Evolutionary conservation across 2,329 filamentous ascomycete genomes (phyloP).

Genomic region (Alternaria consortialis): DNA sequence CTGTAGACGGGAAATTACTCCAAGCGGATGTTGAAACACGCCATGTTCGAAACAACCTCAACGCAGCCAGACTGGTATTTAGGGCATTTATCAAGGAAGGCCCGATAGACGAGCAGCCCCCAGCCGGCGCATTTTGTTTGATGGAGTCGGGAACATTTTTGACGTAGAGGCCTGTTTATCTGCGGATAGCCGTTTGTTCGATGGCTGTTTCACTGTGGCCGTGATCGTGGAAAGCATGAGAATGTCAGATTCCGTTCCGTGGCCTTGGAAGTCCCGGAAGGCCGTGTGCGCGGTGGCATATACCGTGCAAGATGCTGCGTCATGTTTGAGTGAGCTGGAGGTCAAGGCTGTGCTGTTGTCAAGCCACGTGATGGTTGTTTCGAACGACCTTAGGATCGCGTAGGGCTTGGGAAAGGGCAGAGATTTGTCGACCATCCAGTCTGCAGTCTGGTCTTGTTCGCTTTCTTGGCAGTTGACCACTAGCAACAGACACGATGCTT

Average conservation of each 20-base stretch:
- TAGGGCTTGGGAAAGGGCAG: too few species aligned
- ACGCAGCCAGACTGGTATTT: conserved; percentile 1
- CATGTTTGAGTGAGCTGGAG: not conserved
- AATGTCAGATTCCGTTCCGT: not conserved
- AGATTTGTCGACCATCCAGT: too few species aligned
- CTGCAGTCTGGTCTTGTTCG: too few species aligned
- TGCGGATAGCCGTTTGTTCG: conserved; percentile 15
- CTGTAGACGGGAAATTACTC: not conserved
- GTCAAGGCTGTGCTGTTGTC: not conserved
- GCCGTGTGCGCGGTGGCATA: not conserved
- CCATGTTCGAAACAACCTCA: conserved; percentile 1
- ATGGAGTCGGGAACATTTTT: not conserved
- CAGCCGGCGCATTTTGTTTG: not conserved
- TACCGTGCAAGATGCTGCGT: not conserved
- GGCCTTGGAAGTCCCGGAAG: not conserved
- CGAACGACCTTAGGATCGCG: not conserved
- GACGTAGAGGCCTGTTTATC: conserved; percentile 4
- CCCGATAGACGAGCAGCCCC: not conserved
- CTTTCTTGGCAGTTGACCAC: too few species aligned
- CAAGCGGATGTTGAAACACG: conserved; percentile 13
- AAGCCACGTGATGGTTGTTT: not conserved
- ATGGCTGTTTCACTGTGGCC: not conserved
- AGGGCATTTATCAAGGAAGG: conserved; percentile 3
- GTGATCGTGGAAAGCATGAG: not conserved
- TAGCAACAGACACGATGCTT: not conserved